A percentile compares a stretch with the other conserved stretches of the same genome.
Conservation (phyloP, 305 asterid genomes). For the Petunia hybrid region DNA sequence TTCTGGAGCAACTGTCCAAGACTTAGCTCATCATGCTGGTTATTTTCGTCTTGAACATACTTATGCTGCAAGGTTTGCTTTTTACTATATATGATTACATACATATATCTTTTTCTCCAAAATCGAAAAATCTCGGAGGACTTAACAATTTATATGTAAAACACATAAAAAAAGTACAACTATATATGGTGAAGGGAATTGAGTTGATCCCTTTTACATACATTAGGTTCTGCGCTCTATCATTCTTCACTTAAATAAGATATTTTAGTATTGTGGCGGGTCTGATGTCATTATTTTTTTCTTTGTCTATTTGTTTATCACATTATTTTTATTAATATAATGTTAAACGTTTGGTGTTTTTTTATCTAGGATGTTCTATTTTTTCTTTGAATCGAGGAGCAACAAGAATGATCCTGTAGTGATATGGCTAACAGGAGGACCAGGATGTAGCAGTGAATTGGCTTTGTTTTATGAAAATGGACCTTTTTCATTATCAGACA, state of each 20-base stretch:
- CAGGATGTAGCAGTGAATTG: conserved; percentile 86
- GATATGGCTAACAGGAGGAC: conserved; percentile 96
- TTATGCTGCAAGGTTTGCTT: conserved; percentile 59
- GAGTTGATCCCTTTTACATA: no score
- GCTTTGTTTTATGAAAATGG: conserved; percentile 97
- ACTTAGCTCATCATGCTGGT: conserved; percentile 85
- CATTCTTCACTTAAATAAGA: no score
- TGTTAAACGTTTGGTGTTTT: background rate
- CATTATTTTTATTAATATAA: background rate
- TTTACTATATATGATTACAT: background rate
- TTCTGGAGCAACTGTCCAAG: conserved; percentile 51
- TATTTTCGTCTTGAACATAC: conserved; percentile 64
- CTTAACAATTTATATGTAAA: no score
- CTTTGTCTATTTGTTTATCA: background rate
- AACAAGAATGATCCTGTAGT: conserved; percentile 76
- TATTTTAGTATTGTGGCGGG: no score
- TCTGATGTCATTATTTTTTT: no score
- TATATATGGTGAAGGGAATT: background rate
- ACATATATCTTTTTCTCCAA: background rate
- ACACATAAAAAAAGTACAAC: background rate
- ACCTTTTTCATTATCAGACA: conserved; percentile 67
- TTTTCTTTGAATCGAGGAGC: conserved; percentile 85
- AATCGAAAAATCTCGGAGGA: no score
- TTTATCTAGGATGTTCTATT: conserved; percentile 84
- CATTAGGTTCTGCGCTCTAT: no score